Evolutionary conservation across 2,329 filamentous ascomycete species (phyloP).

Genomic region (Monosporascus sp.): DNA sequence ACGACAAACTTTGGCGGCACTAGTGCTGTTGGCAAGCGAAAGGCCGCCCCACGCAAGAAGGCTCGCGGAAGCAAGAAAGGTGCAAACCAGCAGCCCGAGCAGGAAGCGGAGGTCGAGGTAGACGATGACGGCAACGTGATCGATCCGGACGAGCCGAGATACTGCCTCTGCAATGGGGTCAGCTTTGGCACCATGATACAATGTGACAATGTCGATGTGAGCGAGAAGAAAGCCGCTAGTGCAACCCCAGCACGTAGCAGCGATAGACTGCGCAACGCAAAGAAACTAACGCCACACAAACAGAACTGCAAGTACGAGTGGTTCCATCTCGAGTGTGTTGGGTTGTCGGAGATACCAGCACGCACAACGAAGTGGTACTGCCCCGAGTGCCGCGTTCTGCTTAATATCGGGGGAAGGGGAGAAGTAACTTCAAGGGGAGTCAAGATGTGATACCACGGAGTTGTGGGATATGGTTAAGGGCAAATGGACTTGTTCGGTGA

Average conservation of each 20-base stretch:
- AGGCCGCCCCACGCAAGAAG: constrained; percentile 65
- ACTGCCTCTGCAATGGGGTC: constrained; percentile 75
- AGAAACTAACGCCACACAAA: constrained; percentile 19
- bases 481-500: background rate
- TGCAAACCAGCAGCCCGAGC: constrained; percentile 35
- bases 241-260: constrained; percentile 10
- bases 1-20: constrained; percentile 58
- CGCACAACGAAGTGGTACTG: constrained; percentile 82
- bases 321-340: constrained; percentile 80
- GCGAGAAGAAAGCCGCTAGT: constrained; percentile 25
- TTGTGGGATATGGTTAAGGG: background rate
- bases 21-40: constrained; percentile 67
- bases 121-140: constrained; percentile 66
- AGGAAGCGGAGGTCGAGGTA: constrained; percentile 52
- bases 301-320: constrained; percentile 73
- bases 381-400: constrained; percentile 62
- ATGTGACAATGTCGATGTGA: constrained; percentile 73
- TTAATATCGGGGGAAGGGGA: constrained; percentile 60
- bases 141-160: constrained; percentile 69
- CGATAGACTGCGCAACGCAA: constrained; percentile 9
- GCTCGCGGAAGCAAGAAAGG: constrained; percentile 43
- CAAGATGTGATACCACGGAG: constrained; percentile 31
- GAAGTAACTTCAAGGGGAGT: constrained; percentile 57
- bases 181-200: constrained; percentile 81
- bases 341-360: constrained; percentile 61